Evolutionary conservation across 2,329 filamentous ascomycete genomes (phyloP).

Genomic region (Emergomyces pasteurianus): DNA sequence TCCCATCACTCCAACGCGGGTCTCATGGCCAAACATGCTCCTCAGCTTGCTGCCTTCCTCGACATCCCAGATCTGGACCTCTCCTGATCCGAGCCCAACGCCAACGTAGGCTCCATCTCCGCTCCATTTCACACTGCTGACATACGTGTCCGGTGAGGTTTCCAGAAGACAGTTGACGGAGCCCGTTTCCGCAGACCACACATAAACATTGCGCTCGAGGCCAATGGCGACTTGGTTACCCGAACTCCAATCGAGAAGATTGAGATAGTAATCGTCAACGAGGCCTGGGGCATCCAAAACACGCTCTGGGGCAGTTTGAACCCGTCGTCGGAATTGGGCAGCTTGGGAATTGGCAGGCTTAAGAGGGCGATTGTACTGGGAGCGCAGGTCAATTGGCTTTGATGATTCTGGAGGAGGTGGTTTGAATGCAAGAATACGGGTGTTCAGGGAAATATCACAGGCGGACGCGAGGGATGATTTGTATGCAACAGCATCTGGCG

Average conservation of each 20-base stretch:
- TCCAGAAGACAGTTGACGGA: conserved; percentile 81
- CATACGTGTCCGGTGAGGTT: conserved; percentile 79
- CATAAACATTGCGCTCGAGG: conserved; percentile 90
- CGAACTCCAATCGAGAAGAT: conserved; percentile 95
- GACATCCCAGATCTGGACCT: conserved; percentile 99
- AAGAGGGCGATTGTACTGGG: conserved; percentile 94
- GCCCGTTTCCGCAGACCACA: conserved; percentile 94
- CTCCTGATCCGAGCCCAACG: conserved; percentile 85
- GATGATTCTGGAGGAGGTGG: conserved; percentile 95
- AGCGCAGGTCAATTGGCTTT: conserved; percentile 92
- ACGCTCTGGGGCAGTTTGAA: conserved; percentile 88
- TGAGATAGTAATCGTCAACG: conserved; percentile 98
- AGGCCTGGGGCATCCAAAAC: conserved; percentile 92
- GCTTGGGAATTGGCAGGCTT: conserved; percentile 62
- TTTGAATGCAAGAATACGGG: conserved; percentile 96
- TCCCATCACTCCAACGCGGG: conserved; percentile 92
- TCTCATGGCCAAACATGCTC: conserved; percentile 97
- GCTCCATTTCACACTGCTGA: conserved; percentile 98
- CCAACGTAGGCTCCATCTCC: conserved; percentile 93
- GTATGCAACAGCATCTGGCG: conserved; percentile 80
- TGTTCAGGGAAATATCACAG: conserved; percentile 86
- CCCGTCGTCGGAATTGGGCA: conserved; percentile 79
- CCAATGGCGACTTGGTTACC: conserved; percentile 97
- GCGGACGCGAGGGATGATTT: conserved; percentile 82
- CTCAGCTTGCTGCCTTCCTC: conserved; percentile 90